Evolutionary conservation across 306 rosid species (phyloP).

Genomic region (Carpinus fangiana): DNA sequence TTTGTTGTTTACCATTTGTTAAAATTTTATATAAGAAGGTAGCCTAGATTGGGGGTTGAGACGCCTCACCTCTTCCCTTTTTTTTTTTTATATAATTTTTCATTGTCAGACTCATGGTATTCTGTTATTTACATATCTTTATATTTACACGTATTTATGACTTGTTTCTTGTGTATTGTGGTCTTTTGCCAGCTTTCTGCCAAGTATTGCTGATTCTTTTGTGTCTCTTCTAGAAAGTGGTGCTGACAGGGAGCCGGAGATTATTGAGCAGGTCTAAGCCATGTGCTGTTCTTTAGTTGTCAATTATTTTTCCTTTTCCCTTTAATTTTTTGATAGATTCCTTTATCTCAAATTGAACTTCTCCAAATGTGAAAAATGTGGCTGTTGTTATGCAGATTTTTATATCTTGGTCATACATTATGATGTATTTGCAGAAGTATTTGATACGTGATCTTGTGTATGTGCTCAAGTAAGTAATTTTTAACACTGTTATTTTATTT

Average conservation of each 20-base stretch:
- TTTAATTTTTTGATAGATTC: constrained; percentile 20
- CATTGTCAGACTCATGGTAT: neutral
- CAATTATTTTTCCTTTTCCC: neutral
- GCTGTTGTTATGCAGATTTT: constrained; percentile 62
- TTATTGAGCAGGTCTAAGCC: constrained; percentile 72
- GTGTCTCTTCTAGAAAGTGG: constrained; percentile 76
- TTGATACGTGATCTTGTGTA: constrained; percentile 46
- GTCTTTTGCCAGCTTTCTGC: constrained; percentile 55
- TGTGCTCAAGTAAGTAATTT: constrained; percentile 72
- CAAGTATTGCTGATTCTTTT: constrained; percentile 61
- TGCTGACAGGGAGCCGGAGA: constrained; percentile 85
- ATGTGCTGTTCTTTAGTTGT: constrained; percentile 13
- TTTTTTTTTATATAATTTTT: neutral
- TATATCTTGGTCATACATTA: constrained; percentile 73
- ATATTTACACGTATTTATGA: constrained; percentile 12
- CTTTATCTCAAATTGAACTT: constrained; percentile 1
- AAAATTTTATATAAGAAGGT: neutral
- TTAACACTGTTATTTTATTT: constrained; percentile 11
- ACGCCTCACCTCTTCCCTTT: neutral
- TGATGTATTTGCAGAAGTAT: constrained; percentile 88
- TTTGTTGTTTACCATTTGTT: constrained; percentile 7
- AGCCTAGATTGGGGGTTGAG: neutral
- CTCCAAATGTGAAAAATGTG: constrained; percentile 5
- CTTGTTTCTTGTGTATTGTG: constrained; percentile 25
- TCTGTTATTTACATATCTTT: neutral